Evolutionary conservation across 345 rosid genomes (phyloP), one percentile per base, ranked within the genome.

Genomic region (Eucalyptus sideroxylon): DNA sequence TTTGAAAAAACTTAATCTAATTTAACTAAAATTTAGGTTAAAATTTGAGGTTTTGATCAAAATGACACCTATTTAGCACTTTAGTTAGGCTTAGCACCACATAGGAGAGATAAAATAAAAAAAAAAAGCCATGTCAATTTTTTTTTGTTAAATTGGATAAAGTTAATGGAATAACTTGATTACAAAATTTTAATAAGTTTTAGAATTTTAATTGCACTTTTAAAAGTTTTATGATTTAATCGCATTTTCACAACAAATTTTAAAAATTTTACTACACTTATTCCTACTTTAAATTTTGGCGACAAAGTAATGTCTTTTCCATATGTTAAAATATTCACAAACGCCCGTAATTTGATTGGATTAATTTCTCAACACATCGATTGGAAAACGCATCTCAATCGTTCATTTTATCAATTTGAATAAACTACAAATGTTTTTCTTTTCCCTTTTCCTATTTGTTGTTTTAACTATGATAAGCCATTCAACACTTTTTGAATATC

Each of bases 11-110:
- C 0, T 53, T 24, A 56, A 56, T 24, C 30, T 56, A 56, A 56
- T 56, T 24, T 56, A 56, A 24, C 30, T 56, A 24, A 2, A 24
- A 56, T 56, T 56, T 56, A 56, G 30, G 30, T 56, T 56, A 9
- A 24, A 9, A 56, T 56, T 56, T 56, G 62, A 56, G 62, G 1
- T 56, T 24, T 56, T 56, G 62, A 23, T 56, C 62, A 24, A 56
- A 56, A 10, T 0, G 6, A 23, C 2, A 0, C 30, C 30, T 56
- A 53, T 24, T 23, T 10, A 56, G 62, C 13, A 0, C 30, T 56
- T 56, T 56, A 10, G 62, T 0, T 56, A 56, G 0, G 14, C 62
- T 24, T 2, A 56, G 62, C 14, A 0, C 13, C 62, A 4, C 6
- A 1, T 56, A 1, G 62, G 2, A 56, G 62, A 56, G 30, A 56